These are phyloP conservation scores for Candida easanensis DNA, from an alignment of 805 yeast species.

Conservation along the genomic window DNA sequence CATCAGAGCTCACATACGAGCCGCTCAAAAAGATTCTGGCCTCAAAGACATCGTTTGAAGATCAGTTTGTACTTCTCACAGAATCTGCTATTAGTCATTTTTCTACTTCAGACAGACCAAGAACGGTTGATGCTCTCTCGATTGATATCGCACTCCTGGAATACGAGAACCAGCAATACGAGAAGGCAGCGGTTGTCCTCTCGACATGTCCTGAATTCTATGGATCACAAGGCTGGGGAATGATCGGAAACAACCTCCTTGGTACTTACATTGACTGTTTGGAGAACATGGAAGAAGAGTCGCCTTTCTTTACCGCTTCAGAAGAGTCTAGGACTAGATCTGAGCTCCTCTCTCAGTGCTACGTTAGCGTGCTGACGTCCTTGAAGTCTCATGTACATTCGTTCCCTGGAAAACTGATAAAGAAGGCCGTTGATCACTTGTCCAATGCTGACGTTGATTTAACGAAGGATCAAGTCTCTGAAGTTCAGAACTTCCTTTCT, in stretches of 20 bases:
- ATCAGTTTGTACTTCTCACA: conserved; percentile 50
- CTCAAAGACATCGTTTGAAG: conserved; percentile 34
- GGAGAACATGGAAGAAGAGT: conserved; percentile 35
- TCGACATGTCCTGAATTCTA: conserved; percentile 69
- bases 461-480: conserved; percentile 1
- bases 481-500: conserved; percentile 12
- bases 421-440: conserved; percentile 9
- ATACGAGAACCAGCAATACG: conserved; percentile 53
- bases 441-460: background rate
- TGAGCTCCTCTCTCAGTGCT: conserved; percentile 7
- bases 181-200: conserved; percentile 59
- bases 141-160: conserved; percentile 76
- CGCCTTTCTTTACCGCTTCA: conserved; percentile 19
- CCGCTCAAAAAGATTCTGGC: conserved; percentile 26
- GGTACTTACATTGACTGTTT: conserved; percentile 70
- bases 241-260: conserved; percentile 62
- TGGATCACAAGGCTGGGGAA: conserved; percentile 69
- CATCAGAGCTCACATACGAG: conserved; percentile 11
- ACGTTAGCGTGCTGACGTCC: conserved; percentile 5
- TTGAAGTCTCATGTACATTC: background rate
- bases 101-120: conserved; percentile 48
- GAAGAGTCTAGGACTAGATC: conserved; percentile 1
- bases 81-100: conserved; percentile 53
- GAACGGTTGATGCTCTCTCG: conserved; percentile 70
- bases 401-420: conserved; percentile 4